These are phyloP conservation scores for Macaranga tanarius DNA, from an alignment of 441 rosid species.

Conservation along the genomic window DNA sequence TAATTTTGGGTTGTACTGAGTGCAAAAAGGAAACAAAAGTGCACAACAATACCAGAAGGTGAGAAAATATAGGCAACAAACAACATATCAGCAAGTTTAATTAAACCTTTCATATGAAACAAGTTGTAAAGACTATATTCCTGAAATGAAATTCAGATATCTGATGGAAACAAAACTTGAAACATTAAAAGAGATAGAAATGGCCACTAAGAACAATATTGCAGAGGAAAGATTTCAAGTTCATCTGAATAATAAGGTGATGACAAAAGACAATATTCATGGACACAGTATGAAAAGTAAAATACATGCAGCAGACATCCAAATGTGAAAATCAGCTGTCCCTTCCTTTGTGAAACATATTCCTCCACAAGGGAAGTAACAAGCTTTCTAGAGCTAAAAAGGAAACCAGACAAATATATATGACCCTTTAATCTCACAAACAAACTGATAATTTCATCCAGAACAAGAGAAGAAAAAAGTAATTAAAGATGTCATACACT, in stretches of 20 bases:
- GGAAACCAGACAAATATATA: slow-evolving; percentile 21
- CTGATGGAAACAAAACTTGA: background rate
- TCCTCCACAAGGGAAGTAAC: slow-evolving; percentile 19
- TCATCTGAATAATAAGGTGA: slow-evolving; percentile 17
- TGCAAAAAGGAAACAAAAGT: background rate
- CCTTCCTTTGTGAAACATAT: slow-evolving; percentile 12
- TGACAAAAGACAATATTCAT: background rate
- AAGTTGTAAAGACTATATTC: background rate
- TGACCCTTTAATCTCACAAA: slow-evolving; percentile 33
- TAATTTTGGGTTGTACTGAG: background rate
- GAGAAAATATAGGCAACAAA: background rate
- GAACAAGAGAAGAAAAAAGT: slow-evolving; percentile 35
- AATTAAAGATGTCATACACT: slow-evolving; percentile 36
- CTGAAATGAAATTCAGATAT: background rate
- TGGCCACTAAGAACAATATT: background rate
- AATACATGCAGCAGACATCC: slow-evolving; percentile 17
- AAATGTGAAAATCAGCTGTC: slow-evolving; percentile 14
- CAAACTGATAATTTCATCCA: slow-evolving; percentile 42
- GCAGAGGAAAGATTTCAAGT: background rate
- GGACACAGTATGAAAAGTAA: slow-evolving; percentile 16
- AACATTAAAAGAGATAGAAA: background rate
- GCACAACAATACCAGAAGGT: background rate
- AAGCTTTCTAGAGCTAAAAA: slow-evolving; percentile 24
- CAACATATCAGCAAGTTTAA: background rate
- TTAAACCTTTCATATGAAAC: background rate